Base-by-base conservation (phyloP, 768 basidiomycete genomes). In the Mycena filopes region DNA sequence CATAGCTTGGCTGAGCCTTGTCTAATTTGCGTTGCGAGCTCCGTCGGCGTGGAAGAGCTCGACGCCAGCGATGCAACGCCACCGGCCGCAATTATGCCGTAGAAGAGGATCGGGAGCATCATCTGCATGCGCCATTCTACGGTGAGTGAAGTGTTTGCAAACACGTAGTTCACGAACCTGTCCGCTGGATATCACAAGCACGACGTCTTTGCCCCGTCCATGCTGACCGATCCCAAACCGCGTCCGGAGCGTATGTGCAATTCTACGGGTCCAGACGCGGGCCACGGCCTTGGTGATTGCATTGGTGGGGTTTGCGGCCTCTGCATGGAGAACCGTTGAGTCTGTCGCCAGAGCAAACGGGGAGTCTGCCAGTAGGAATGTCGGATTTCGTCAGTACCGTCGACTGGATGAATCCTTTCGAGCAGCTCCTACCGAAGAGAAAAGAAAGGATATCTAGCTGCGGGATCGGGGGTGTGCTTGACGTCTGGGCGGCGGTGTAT, bases 101-200 rank as follows among this genome's bases (percentile, higher is more conserved):
- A 63, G 51, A 68, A 68, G 7, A 68, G 58, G n/a, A 68, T 41
- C 4, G 67, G 67, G 13, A 68, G 67, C 47, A 68, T 36, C 6
- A 38, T 31, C 61, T 68, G 43, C 23, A n/a, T n/a, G n/a, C n/a
- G n/a, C n/a, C n/a, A n/a, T n/a, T n/a, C 16, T 16, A 25, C n/a
- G 23, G 56, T 20, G 47, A 33, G 18, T 13, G 16, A n/a, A 25
- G 21, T 9, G n/a, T 28, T n/a, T 26, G 26, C 0, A 49, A 23
- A 16, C 61, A 63, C 1, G 13, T 3, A 12, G 29, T 25, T 18
- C 9, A 61, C 55, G 50, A 29, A 56, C 60, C 36, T 67, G 60
- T 29, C 67, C 67, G 15, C 51, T 43, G 25, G 67, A 68, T 1
- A 68, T 46, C 16, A 68, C 56, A 11, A 68, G 33, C 9, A 68